Conservation (phyloP, 176 grass and related monocot genomes). For the Oryza glumipatula region DNA sequence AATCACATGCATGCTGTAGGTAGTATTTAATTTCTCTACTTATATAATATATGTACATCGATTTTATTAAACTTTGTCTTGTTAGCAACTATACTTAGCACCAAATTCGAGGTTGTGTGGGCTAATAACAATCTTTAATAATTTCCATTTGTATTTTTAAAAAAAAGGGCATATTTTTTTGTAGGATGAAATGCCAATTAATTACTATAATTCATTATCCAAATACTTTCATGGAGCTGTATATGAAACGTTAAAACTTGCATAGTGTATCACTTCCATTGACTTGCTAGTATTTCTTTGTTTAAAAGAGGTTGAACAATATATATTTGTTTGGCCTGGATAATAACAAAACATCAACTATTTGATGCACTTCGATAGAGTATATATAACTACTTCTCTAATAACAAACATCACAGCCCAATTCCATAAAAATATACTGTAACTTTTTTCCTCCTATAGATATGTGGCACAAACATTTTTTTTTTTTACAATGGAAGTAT, state of each 20-base stretch:
- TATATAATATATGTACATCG: background rate
- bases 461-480: too few species aligned
- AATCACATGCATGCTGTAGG: slow-evolving; percentile 26
- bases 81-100: background rate
- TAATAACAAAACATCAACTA: too few species aligned
- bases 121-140: background rate
- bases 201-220: background rate
- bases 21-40: slow-evolving; percentile 35
- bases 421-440: too few species aligned
- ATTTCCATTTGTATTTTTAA: background rate
- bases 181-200: background rate
- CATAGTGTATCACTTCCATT: background rate
- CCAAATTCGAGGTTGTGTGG: background rate
- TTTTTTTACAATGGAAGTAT: too few species aligned
- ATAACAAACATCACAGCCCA: too few species aligned
- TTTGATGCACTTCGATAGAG: too few species aligned
- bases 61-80: background rate
- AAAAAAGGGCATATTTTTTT: background rate
- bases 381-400: too few species aligned
- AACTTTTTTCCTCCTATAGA: too few species aligned
- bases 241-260: background rate
- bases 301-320: background rate
- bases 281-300: background rate
- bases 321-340: background rate
- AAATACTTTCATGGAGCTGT: background rate